These are phyloP conservation scores for Ramalina peruviana DNA, from an alignment of 495 filamentous ascomycete genomes.

Conservation along the genomic window DNA sequence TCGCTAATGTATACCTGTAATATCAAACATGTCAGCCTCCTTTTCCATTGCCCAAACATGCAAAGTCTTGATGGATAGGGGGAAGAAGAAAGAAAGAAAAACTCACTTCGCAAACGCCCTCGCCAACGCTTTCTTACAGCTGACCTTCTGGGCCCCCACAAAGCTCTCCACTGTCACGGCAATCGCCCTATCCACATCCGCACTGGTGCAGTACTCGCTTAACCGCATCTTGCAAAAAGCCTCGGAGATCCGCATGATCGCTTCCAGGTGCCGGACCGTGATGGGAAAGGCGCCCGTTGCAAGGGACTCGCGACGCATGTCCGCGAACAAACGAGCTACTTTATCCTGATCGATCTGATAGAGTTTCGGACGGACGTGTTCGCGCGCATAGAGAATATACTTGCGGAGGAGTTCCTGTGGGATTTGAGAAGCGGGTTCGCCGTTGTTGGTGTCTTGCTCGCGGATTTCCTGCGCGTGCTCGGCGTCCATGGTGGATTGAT, in stretches of 20 bases:
- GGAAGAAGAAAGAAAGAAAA: constrained; percentile 12
- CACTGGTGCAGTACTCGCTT: constrained; percentile 74
- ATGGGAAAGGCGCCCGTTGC: constrained; percentile 96
- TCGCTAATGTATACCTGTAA: constrained; percentile 16
- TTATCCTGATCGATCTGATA: constrained; percentile 99
- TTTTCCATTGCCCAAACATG: no score
- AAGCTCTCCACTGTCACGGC: constrained; percentile 94
- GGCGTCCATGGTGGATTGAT: constrained; percentile 48
- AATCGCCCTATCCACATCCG: constrained; percentile 94
- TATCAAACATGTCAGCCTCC: not conserved
- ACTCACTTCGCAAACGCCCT: constrained; percentile 93
- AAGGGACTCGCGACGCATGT: constrained; percentile 85
- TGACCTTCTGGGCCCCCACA: constrained; percentile 91
- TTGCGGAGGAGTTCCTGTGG: constrained; percentile 87
- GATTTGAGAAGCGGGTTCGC: constrained; percentile 42
- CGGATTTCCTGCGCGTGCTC: constrained; percentile 34
- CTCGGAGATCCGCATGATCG: constrained; percentile 88
- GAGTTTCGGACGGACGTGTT: constrained; percentile 80
- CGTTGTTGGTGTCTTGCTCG: constrained; percentile 27
- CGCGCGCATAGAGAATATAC: constrained; percentile 92
- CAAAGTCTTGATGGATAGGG: not conserved
- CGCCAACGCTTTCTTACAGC: constrained; percentile 92
- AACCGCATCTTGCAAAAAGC: constrained; percentile 92
- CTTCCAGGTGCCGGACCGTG: constrained; percentile 93
- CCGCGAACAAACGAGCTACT: constrained; percentile 81